Conservation (phyloP, 1,284 basidiomycete genomes). For the Sanghuangporus sanghuang region DNA sequence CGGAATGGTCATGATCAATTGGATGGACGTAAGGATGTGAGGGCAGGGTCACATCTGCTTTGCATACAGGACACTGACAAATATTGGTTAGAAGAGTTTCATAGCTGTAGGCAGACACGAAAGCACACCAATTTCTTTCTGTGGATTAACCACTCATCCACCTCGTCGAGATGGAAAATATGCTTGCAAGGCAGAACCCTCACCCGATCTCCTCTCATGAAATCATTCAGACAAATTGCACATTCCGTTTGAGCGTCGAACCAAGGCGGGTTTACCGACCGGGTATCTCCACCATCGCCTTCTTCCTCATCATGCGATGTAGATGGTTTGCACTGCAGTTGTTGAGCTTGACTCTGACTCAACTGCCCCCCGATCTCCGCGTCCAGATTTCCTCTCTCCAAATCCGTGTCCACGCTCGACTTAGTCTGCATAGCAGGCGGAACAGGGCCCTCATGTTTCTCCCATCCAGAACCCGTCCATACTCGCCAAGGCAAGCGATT, state of each 20-base stretch:
- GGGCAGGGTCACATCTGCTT: constrained; percentile 80
- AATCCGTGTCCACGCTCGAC: constrained; percentile 23
- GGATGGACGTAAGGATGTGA: constrained; percentile 13
- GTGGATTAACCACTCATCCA: constrained; percentile 86
- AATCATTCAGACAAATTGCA: constrained; percentile 85
- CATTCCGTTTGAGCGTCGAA: constrained; percentile 76
- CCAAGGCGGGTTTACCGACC: constrained; percentile 51
- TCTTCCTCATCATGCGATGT: constrained; percentile 33
- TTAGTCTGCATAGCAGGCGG: constrained; percentile 30
- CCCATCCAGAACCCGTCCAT: constrained; percentile 75
- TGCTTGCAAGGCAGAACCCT: constrained; percentile 88
- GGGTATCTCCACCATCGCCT: constrained; percentile 23
- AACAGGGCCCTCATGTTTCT: constrained; percentile 55
- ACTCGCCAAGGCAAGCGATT: constrained; percentile 71
- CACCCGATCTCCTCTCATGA: constrained; percentile 80
- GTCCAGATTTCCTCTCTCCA: constrained; percentile 32
- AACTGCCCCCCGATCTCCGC: constrained; percentile 2
- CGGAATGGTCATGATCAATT: background rate
- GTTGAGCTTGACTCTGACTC: background rate
- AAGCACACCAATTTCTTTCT: constrained; percentile 74
- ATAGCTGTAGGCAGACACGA: background rate
- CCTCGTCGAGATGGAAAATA: constrained; percentile 81
- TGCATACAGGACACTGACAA: constrained; percentile 79
- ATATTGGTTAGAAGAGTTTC: background rate
- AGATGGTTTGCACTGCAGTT: constrained; percentile 31